Base-by-base conservation (phyloP, 2,329 filamentous ascomycete species). In the Fusarium nygamai region DNA sequence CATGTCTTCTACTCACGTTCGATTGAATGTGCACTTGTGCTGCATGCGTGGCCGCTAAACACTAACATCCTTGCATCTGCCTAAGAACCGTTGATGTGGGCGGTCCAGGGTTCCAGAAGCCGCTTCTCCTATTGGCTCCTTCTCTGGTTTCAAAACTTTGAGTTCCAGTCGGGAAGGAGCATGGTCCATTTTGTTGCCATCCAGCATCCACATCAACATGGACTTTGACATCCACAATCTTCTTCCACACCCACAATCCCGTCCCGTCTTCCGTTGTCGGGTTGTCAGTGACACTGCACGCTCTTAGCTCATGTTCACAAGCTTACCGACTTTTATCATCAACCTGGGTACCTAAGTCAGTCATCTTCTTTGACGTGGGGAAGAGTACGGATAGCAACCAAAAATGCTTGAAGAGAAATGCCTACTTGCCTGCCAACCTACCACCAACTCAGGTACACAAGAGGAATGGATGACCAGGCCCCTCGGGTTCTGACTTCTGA, bases 161-260 rank as follows among this genome's bases (percentile, higher is more conserved):
- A 67, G 72, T 67, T 75, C 72, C 72, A 75, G 69, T 63, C 63
- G 58, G 72, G 72, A 75, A 75, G 72, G 72, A 75, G 72, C 69
- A 71, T 56, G 65, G 65, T 57, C 72, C 65, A 68, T 67, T 69
- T 74, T 63, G 58, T 68, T 57, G 56, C 63, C 54, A 65, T 74
- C 64, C 56, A 36, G 58, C 48, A 68, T 68, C 62, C 59, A 59
- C 66, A 70, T 69, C 39, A 48, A 68, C 54, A 70, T 70, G 46
- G 31, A 65, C 34, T 67, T 68, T 47, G 53, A 43, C 57, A 54
- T 59, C 57, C 57, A 57, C 57, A 64, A 61, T 48, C 43, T 36
- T 38, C 41, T 48, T 44, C 33, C 41, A 65, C 41, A 51, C 31
- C 29, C 59, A 54, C 41, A 56, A 46, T 50, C 41, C 43, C 34